Evolutionary conservation across 495 filamentous ascomycete species (phyloP).

Genomic region (Podospora australis): DNA sequence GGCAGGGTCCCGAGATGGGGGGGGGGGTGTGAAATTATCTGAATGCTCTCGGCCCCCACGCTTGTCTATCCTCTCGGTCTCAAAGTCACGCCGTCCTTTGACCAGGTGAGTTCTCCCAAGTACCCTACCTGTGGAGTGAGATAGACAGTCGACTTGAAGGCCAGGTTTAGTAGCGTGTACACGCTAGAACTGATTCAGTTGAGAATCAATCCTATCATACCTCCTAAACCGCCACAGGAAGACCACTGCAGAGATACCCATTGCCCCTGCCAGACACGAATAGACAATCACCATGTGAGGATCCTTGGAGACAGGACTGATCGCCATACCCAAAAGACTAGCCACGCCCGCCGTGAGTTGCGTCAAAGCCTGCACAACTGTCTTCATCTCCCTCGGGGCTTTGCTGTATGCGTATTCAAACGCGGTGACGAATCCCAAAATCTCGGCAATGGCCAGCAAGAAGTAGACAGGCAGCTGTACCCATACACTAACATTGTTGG

Average conservation of each 20-base stretch:
- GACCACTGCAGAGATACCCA: slow-evolving; percentile 18
- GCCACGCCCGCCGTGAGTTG: slow-evolving; percentile 38
- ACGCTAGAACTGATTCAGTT: slow-evolving; percentile 7
- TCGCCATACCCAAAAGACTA: slow-evolving; percentile 35
- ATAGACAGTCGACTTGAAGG: no score
- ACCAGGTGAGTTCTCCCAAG: no score
- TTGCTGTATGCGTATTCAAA: slow-evolving; percentile 50
- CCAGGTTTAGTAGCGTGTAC: no score
- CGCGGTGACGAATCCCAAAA: slow-evolving; percentile 36
- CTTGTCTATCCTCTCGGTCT: no score
- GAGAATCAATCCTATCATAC: slow-evolving; percentile 12
- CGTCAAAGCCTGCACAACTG: slow-evolving; percentile 34
- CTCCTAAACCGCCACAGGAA: slow-evolving; percentile 31
- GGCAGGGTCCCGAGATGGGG: not conserved
- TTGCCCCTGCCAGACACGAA: slow-evolving; percentile 30
- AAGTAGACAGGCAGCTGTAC: slow-evolving; percentile 37
- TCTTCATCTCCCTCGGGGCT: slow-evolving; percentile 27
- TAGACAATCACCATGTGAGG: slow-evolving; percentile 44
- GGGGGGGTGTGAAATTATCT: not conserved
- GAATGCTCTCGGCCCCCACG: no score
- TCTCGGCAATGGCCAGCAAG: slow-evolving; percentile 33
- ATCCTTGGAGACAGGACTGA: slow-evolving; percentile 36
- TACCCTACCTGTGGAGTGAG: not conserved
- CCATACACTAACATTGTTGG: slow-evolving; percentile 34
- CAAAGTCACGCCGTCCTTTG: no score